Conservation (phyloP, 1,139 yeast genomes). For the Blastobotrys apis region DNA sequence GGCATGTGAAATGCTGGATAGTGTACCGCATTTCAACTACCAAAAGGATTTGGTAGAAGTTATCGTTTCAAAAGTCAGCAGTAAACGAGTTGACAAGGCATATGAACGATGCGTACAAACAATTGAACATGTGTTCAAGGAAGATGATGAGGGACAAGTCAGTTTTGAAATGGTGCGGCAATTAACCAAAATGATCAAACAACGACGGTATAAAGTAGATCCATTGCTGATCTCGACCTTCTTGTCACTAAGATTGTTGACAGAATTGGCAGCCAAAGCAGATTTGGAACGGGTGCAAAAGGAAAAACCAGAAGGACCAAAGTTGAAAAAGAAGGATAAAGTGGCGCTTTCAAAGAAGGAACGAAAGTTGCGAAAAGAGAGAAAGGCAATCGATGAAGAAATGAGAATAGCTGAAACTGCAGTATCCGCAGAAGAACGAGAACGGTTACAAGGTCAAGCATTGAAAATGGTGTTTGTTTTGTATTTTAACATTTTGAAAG, state of each 20-base stretch:
- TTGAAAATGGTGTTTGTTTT: constrained; percentile 65
- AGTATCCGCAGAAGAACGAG: constrained; percentile 82
- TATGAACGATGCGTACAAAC: constrained; percentile 61
- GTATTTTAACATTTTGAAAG: constrained; percentile 72
- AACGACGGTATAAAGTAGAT: constrained; percentile 74
- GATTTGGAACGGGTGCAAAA: constrained; percentile 57
- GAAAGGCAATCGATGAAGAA: constrained; percentile 83
- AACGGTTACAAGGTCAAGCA: constrained; percentile 77
- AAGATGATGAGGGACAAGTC: constrained; percentile 76
- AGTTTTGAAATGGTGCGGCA: constrained; percentile 68
- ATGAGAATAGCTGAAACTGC: constrained; percentile 82
- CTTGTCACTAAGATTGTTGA: constrained; percentile 65
- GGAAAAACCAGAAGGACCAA: constrained; percentile 44
- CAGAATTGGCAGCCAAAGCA: constrained; percentile 54
- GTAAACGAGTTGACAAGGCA: constrained; percentile 36
- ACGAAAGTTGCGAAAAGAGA: constrained; percentile 79
- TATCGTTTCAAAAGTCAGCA: constrained; percentile 46
- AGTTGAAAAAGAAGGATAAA: constrained; percentile 76
- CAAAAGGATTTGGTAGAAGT: constrained; percentile 67
- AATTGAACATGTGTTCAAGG: constrained; percentile 58
- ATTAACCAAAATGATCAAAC: constrained; percentile 64
- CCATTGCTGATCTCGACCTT: constrained; percentile 75
- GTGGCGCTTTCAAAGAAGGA: constrained; percentile 86
- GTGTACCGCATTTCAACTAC: constrained; percentile 76
- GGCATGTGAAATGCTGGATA: constrained; percentile 67